Evolutionary conservation across 306 rosid genomes (phyloP).

Genomic region (Prunus mume): DNA sequence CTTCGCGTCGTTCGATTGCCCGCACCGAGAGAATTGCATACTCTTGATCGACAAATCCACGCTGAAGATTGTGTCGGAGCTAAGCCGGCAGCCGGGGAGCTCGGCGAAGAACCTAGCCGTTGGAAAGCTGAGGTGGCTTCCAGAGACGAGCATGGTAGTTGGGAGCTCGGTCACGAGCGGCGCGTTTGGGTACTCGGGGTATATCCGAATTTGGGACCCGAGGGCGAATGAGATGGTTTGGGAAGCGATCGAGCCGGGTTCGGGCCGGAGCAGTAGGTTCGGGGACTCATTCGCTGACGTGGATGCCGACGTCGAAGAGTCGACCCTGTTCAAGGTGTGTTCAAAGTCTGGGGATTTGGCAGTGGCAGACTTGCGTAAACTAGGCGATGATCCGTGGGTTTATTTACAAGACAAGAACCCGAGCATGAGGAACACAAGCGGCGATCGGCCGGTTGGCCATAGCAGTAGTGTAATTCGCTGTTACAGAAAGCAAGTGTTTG

Average conservation of each 20-base stretch:
- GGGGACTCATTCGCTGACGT: conserved; percentile 77
- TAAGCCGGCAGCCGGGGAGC: conserved; percentile 65
- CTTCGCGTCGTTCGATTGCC: conserved; percentile 66
- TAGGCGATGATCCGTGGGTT: conserved; percentile 82
- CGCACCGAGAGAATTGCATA: conserved; percentile 65
- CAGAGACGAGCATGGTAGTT: conserved; percentile 47
- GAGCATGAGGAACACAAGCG: conserved; percentile 39
- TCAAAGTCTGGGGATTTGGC: conserved; percentile 84
- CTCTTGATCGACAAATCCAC: conserved; percentile 65
- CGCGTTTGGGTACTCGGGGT: conserved; percentile 80
- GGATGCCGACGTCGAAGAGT: conserved; percentile 58
- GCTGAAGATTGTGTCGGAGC: conserved; percentile 46
- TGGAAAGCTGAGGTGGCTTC: conserved; percentile 62
- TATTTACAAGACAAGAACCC: conserved; percentile 81
- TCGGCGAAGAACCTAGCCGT: conserved; percentile 64
- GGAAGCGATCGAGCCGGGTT: conserved; percentile 86
- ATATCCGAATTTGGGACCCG: conserved; percentile 73
- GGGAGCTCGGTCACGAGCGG: conserved; percentile 58
- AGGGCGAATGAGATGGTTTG: conserved; percentile 67
- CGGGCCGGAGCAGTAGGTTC: conserved; percentile 74
- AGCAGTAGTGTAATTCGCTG: conserved; percentile 43
- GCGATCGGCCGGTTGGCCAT: conserved; percentile 10
- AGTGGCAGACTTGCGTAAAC: conserved; percentile 72
- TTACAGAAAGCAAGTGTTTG: conserved; percentile 65
- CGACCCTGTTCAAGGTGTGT: conserved; percentile 64